These are phyloP conservation scores for Trametes gibbosa DNA, from an alignment of 768 basidiomycete genomes.

Conservation along the genomic window DNA sequence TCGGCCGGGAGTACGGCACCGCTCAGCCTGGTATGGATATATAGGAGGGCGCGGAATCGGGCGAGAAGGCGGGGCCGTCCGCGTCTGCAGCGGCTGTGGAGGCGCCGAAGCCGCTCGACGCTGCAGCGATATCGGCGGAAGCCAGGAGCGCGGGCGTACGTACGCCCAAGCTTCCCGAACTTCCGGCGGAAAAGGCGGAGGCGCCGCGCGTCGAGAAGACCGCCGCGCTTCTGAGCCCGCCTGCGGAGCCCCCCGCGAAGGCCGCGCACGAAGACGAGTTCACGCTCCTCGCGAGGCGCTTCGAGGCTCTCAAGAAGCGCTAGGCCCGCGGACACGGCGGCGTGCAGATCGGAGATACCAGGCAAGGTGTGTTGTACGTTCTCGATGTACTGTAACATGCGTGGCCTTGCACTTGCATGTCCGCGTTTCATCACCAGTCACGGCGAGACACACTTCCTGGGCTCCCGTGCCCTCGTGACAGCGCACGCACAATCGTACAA, in stretches of 20 bases:
- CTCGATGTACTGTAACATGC: background rate
- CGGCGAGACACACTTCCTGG: too few relatives aligned
- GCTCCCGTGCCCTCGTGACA: too few relatives aligned
- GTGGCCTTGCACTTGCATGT: background rate
- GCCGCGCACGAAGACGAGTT: conserved; percentile 61
- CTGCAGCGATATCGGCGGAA: conserved; percentile 28
- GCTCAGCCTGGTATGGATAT: conserved; percentile 4
- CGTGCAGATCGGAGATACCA: conserved; percentile 1
- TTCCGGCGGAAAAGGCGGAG: conserved; percentile 47
- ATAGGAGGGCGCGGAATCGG: background rate
- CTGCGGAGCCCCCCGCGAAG: conserved; percentile 26
- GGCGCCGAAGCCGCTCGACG: conserved; percentile 20
- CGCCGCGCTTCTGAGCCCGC: conserved; percentile 20
- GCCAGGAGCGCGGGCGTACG: conserved; percentile 32
- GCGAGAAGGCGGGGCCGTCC: background rate
- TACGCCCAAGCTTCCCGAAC: conserved; percentile 46
- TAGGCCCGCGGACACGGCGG: conserved; percentile 27
- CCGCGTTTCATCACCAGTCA: background rate
- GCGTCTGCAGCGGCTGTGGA: background rate
- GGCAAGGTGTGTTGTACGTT: background rate
- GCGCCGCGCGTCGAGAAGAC: conserved; percentile 26
- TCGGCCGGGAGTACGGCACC: background rate
- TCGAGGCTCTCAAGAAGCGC: conserved; percentile 84
- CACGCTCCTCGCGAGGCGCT: conserved; percentile 71
- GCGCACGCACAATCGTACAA: too few relatives aligned